Conservation (phyloP, 805 yeast species). For the Cyberlindnera euphorbiiphila region DNA sequence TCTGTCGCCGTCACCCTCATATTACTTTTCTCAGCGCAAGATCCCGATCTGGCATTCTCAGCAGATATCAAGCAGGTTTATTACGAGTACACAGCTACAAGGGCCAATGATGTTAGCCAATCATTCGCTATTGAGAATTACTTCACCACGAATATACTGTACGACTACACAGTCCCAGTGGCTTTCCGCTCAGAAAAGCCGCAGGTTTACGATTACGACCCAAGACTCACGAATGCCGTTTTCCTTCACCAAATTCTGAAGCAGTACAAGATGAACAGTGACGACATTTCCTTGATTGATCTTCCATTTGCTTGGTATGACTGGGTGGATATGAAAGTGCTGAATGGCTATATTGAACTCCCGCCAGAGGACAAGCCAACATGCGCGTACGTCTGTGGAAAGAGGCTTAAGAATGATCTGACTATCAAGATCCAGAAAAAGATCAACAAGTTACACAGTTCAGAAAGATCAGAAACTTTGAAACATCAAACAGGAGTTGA, state of each 20-base stretch:
- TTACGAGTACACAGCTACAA: no score
- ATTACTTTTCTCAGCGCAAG: no score
- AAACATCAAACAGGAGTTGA: no score
- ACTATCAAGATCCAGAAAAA: constrained; percentile 5
- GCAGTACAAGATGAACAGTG: neutral
- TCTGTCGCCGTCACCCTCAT: no score
- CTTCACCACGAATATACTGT: constrained; percentile 3
- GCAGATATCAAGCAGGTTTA: no score
- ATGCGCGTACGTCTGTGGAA: constrained; percentile 17
- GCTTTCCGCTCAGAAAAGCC: constrained; percentile 5
- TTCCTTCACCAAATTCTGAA: constrained; percentile 40
- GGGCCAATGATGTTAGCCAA: constrained; percentile 1
- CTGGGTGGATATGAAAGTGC: constrained; percentile 45
- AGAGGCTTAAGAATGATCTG: constrained; percentile 3
- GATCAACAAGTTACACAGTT: constrained; percentile 4
- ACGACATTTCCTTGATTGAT: constrained; percentile 21
- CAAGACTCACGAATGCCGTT: constrained; percentile 50
- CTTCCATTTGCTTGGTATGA: constrained; percentile 55
- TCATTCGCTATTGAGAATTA: constrained; percentile 5
- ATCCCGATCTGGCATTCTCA: no score
- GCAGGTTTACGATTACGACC: constrained; percentile 43
- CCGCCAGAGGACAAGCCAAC: constrained; percentile 20
- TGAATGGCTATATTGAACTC: constrained; percentile 37
- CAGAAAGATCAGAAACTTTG: no score
- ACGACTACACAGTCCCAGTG: constrained; percentile 7